phyloP scores from a whole-genome alignment of 1,139 yeast genomes.

The Pichia kudriavzevii region DNA sequence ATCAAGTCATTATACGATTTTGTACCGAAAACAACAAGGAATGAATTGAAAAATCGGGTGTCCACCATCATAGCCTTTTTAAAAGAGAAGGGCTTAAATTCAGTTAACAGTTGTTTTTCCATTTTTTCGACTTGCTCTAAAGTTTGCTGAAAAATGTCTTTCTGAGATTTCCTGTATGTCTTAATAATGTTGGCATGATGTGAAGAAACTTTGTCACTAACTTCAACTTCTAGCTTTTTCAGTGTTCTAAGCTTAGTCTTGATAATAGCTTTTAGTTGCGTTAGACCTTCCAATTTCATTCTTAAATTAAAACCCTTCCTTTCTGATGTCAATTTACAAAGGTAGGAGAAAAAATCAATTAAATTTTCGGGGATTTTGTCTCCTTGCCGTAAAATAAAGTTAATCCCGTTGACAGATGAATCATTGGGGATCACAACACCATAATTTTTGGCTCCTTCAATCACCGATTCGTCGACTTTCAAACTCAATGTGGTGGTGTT shows the following conservation, averaged over 20 bases:
- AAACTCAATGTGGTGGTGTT: conserved; percentile 49
- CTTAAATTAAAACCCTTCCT: conserved; percentile 35
- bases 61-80: conserved; percentile 54
- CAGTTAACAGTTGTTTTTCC: conserved; percentile 45
- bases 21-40: conserved; percentile 51
- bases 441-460: conserved; percentile 18
- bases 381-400: conserved; percentile 16
- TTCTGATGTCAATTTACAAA: conserved; percentile 36
- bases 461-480: conserved; percentile 17
- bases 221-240: conserved; percentile 19
- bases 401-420: conserved; percentile 34
- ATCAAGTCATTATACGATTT: conserved; percentile 45
- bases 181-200: conserved; percentile 28
- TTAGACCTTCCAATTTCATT: conserved; percentile 52
- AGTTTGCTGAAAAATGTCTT: conserved; percentile 36
- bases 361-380: conserved; percentile 38
- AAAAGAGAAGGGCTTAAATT: conserved; percentile 42
- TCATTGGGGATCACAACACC: conserved; percentile 31
- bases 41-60: conserved; percentile 44
- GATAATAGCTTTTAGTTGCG: conserved; percentile 47
- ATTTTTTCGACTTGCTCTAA: conserved; percentile 40
- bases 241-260: conserved; percentile 38
- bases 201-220: conserved; percentile 10
- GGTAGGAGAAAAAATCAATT: conserved; percentile 43
- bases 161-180: conserved; percentile 39